Evolutionary conservation across 108 stramenopile species (phyloP).

Genomic region (Pseudonitzschia delicatissima): DNA sequence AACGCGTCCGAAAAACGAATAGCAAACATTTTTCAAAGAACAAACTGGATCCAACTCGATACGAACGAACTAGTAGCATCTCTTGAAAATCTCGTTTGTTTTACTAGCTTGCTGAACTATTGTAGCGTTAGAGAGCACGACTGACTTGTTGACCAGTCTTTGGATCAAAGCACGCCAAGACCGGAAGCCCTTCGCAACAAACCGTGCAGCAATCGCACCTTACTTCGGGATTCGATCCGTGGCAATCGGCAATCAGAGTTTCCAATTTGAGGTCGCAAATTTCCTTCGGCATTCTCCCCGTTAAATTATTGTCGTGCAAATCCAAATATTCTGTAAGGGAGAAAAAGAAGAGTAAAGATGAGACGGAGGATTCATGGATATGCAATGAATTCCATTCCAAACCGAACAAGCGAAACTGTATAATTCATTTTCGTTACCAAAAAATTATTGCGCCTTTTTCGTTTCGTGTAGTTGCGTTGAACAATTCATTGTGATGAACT

Average conservation of each 20-base stretch:
- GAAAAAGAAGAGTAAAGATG: not conserved
- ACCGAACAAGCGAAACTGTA: too few relatives aligned
- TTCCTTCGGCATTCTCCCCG: constrained; percentile 54
- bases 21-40: too few relatives aligned
- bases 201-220: constrained; percentile 60
- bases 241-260: constrained; percentile 48
- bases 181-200: constrained; percentile 54
- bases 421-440: too few relatives aligned
- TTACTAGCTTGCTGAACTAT: not conserved
- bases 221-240: constrained; percentile 50
- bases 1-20: too few relatives aligned
- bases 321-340: constrained; percentile 34
- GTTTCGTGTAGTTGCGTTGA: too few relatives aligned
- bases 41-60: too few relatives aligned
- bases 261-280: constrained; percentile 54
- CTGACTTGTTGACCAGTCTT: constrained; percentile 37
- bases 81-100: not conserved
- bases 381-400: not conserved
- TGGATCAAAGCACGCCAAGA: constrained; percentile 45
- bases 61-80: too few relatives aligned
- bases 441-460: too few relatives aligned
- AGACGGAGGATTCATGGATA: not conserved
- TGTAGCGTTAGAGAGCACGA: constrained; percentile 10
- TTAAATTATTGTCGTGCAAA: constrained; percentile 55
- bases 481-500: constrained; percentile 11